Conservation (phyloP, 495 filamentous ascomycete species). For the Lophium mytilinum region DNA sequence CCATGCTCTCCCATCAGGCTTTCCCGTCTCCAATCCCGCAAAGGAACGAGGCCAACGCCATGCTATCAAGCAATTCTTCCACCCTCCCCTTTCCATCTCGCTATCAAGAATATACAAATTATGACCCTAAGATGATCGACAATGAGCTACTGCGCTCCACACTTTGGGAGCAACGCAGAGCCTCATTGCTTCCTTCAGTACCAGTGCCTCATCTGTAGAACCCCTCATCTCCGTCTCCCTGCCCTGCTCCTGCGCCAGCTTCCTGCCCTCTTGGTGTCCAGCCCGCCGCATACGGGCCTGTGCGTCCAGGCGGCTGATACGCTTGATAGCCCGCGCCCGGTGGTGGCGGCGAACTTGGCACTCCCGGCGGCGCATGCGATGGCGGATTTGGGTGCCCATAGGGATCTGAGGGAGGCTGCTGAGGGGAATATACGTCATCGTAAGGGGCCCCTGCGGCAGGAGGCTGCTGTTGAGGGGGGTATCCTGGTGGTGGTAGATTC, state of each 20-base stretch:
- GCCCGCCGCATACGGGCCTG: not conserved
- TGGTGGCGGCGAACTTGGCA: conserved; percentile 7
- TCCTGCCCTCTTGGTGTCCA: not conserved
- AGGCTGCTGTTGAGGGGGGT: not conserved
- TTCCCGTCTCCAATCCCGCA: no score
- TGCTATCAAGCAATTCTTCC: no score
- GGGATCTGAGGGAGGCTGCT: conserved; percentile 14
- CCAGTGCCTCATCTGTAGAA: conserved; percentile 14
- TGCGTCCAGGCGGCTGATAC: conserved; percentile 13
- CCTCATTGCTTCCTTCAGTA: no score
- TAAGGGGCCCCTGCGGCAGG: conserved; percentile 1
- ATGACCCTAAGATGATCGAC: no score
- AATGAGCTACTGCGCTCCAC: no score
- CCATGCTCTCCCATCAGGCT: no score
- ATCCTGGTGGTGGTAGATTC: not conserved
- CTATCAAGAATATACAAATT: no score
- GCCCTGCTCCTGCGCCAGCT: not conserved
- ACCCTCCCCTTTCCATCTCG: no score
- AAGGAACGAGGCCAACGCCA: no score
- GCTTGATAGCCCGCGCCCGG: conserved; percentile 13
- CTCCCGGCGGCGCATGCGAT: conserved; percentile 14
- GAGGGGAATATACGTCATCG: conserved; percentile 7
- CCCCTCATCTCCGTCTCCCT: conserved; percentile 15
- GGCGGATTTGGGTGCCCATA: conserved; percentile 14
- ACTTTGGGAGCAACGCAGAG: no score